phyloP scores from a whole-genome alignment of 805 yeast genomes.

The Lipomyces sp. region DNA sequence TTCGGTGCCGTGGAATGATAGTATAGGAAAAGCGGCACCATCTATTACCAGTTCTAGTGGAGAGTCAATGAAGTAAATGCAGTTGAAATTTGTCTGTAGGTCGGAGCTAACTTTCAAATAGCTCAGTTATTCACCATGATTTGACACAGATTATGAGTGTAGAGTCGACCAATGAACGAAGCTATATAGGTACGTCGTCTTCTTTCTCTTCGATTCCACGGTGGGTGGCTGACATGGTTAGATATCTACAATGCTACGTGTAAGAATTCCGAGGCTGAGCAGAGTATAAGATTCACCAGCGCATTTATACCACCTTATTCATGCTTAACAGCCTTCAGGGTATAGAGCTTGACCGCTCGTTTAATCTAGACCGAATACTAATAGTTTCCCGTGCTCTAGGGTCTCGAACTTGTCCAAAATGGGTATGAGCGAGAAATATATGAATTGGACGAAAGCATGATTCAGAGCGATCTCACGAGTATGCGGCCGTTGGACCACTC shows the following conservation, averaged over 20 bases:
- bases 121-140: constrained; percentile 28
- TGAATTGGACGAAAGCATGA: constrained; percentile 18
- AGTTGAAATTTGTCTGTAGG: neutral
- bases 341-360: neutral
- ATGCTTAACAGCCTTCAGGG: constrained; percentile 31
- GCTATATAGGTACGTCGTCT: constrained; percentile 16
- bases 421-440: constrained; percentile 21
- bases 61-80: constrained; percentile 13
- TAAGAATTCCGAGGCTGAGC: constrained; percentile 13
- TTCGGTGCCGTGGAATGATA: neutral
- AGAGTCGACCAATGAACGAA: neutral
- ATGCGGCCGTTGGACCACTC: constrained; percentile 42
- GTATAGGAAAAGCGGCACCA: neutral
- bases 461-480: constrained; percentile 12
- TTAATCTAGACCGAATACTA: neutral
- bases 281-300: constrained; percentile 6
- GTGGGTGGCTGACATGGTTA: neutral
- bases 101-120: neutral
- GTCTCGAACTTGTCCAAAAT: constrained; percentile 17
- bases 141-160: neutral
- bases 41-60: constrained; percentile 11
- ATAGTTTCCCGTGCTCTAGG: neutral
- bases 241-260: constrained; percentile 17
- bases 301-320: constrained; percentile 29
- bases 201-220: neutral